phyloP scores from a whole-genome alignment of 495 filamentous ascomycete species.

The Podospora fimiseda region DNA sequence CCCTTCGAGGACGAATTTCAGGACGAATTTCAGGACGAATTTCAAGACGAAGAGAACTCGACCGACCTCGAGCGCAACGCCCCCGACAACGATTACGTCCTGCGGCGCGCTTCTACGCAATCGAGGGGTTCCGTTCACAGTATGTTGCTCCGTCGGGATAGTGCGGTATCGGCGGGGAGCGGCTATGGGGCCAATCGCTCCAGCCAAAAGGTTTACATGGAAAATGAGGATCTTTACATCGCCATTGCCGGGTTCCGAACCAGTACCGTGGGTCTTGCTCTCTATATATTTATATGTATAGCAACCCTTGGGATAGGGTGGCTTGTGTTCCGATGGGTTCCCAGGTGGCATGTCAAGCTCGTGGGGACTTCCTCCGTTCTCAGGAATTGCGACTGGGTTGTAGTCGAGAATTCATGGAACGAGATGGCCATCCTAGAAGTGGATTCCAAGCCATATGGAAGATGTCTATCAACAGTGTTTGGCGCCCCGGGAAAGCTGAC shows the following conservation, averaged over 20 bases:
- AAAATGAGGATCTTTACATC: conserved; percentile 87
- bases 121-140: conserved; percentile 59
- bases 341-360: conserved; percentile 73
- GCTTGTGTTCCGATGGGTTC: conserved; percentile 83
- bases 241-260: conserved; percentile 88
- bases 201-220: conserved; percentile 87
- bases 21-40: conserved; percentile 30
- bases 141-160: conserved; percentile 61
- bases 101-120: conserved; percentile 37
- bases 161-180: conserved; percentile 53
- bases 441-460: conserved; percentile 61
- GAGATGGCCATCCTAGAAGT: conserved; percentile 73
- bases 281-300: conserved; percentile 64
- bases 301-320: conserved; percentile 71
- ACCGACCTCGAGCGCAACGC: conserved; percentile 36
- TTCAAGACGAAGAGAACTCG: conserved; percentile 33
- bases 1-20: conserved; percentile 36
- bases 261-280: conserved; percentile 54
- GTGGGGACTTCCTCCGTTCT: conserved; percentile 62
- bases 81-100: conserved; percentile 32
- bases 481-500: conserved; percentile 54
- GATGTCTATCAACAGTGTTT: conserved; percentile 81
- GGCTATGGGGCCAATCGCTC: conserved; percentile 52
- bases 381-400: conserved; percentile 77
- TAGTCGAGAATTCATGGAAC: conserved; percentile 95